Base-by-base conservation (phyloP, 306 rosid genomes). In the Alnus rubra region DNA sequence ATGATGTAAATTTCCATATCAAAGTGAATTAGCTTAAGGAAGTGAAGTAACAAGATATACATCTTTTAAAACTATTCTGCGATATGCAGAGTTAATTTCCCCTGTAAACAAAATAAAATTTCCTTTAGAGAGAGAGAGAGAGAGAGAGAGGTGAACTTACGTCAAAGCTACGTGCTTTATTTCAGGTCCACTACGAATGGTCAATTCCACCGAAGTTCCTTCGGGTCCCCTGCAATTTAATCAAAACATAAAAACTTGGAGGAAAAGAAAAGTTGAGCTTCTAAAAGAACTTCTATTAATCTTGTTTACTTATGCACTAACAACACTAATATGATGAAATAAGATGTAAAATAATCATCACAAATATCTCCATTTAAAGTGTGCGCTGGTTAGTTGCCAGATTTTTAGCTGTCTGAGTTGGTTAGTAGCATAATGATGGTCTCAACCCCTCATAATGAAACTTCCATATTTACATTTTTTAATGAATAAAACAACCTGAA, bases 181-280 rank as follows among this genome's bases (percentile, higher is more conserved):
- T 53, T 90, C 95, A 39, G 82, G 76, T 71, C 99, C 98, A 86
- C 94, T 92, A 35, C 76, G 88, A 87, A 95, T 82, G 18, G 97
- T 90, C 85, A 95, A 84, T 75, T 89, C 86, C 84, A 95, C 96
- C 12, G 88, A 74, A 87, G 94, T 95, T 83, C 99, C 97, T 79
- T 93, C 96, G 51, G 96, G 78, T 74, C 99, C 99, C 90, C 99
- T 95, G 90, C 44, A 79, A 74, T 70, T 85, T 75, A 42, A 68
- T 83, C 82, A 67, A 69, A 81, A 78, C 81, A 45, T 82, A 76
- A 67, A 78, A 69, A 59, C 37, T 49, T 30, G 50, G 4, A 53
- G 48, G 19, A 68, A 72, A 53, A 78, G 72, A 76, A 48, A 10
- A 7, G 37, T 11, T 42, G 1, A 42, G 45, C 31, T 11, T 13